A percentile compares a stretch with the other conserved stretches of the same genome.
Evolutionary conservation across 371 early-diverging fungal genomes (phyloP).

Genomic region (Mucor ambiguus): DNA sequence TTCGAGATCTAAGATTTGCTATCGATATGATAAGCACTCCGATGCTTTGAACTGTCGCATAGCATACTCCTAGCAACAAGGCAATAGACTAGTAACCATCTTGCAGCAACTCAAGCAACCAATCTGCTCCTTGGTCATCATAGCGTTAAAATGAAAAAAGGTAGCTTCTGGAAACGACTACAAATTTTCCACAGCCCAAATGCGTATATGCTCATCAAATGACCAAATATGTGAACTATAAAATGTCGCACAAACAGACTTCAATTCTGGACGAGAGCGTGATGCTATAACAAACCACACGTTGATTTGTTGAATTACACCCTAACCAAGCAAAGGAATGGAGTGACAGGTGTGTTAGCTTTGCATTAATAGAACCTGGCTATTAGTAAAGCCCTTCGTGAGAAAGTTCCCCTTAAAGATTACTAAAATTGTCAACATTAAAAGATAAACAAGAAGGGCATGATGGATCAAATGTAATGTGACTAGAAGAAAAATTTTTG

Average conservation of each 20-base stretch:
- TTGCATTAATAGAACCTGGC: not conserved
- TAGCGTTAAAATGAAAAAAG: not conserved
- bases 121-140: not conserved
- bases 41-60: not conserved
- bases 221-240: not conserved
- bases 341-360: not conserved
- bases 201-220: not conserved
- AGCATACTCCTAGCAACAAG: too few species aligned
- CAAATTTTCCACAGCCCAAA: not conserved
- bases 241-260: not conserved
- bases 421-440: not conserved
- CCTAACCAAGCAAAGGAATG: not conserved
- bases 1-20: not conserved
- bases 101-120: not conserved
- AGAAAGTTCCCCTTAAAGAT: not conserved
- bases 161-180: not conserved
- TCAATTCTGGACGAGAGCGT: not conserved
- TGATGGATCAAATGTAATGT: not conserved
- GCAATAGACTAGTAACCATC: not conserved
- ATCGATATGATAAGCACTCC: not conserved
- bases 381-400: not conserved
- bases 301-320: not conserved
- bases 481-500: slow-evolving; percentile 7
- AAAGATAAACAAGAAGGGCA: not conserved
- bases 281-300: not conserved